These are phyloP conservation scores for Fusarium bulbicola DNA, from an alignment of 2,329 filamentous ascomycete genomes.

Conservation along the genomic window DNA sequence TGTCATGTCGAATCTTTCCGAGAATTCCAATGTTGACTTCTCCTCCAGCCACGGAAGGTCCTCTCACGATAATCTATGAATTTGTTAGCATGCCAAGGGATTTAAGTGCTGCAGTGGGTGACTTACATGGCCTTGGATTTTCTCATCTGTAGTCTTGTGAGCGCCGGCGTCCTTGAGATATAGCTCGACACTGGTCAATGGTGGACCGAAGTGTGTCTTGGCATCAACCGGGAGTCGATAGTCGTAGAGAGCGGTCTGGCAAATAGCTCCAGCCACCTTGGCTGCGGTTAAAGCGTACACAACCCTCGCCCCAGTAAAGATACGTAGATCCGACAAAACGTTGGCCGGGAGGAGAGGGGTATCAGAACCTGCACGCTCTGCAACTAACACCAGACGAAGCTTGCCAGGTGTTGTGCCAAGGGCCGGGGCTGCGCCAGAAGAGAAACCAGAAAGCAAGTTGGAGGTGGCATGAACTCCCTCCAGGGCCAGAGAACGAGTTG, in stretches of 20 bases:
- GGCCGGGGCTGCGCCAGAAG: slow-evolving; percentile 65
- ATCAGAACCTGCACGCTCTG: slow-evolving; percentile 73
- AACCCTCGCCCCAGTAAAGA: slow-evolving; percentile 81
- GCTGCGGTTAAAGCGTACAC: slow-evolving; percentile 86
- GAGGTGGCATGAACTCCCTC: slow-evolving; percentile 76
- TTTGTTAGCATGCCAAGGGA: slow-evolving; percentile 13
- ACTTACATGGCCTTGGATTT: slow-evolving; percentile 70
- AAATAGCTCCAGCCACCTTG: slow-evolving; percentile 86
- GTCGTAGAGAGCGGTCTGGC: slow-evolving; percentile 88
- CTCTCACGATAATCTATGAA: slow-evolving; percentile 72
- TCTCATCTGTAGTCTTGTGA: slow-evolving; percentile 71
- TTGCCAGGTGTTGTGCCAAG: slow-evolving; percentile 73
- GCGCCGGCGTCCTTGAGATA: slow-evolving; percentile 71
- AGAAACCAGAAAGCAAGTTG: slow-evolving; percentile 57
- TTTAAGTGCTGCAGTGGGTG: background rate
- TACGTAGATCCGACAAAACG: slow-evolving; percentile 80
- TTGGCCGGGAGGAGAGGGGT: slow-evolving; percentile 72
- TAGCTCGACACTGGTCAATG: slow-evolving; percentile 81
- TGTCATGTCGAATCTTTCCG: slow-evolving; percentile 74
- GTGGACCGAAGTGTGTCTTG: slow-evolving; percentile 78
- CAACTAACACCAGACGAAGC: slow-evolving; percentile 82
- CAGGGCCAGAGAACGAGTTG: slow-evolving; percentile 73
- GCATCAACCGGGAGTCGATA: slow-evolving; percentile 69
- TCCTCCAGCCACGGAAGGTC: slow-evolving; percentile 76
- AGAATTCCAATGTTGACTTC: slow-evolving; percentile 71